Evolutionary conservation across 768 basidiomycete genomes (phyloP).

Genomic region (Pseudohyphozyma bogoriensis): DNA sequence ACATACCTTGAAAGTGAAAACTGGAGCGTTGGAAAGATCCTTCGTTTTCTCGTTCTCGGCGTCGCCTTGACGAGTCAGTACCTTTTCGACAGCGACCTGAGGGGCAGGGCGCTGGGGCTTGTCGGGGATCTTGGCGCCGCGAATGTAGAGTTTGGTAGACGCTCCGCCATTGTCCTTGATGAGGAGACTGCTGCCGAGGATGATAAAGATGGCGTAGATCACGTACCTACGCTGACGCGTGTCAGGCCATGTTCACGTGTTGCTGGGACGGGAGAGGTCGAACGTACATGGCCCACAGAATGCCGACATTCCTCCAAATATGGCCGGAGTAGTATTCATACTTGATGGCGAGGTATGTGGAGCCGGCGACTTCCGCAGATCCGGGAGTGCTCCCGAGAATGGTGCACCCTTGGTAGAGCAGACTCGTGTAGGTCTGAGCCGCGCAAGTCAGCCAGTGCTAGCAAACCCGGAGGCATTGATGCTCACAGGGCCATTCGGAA

Average conservation of each 20-base stretch:
- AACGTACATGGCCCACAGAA: conserved; percentile 1
- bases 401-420: conserved; percentile 25
- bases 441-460: neutral
- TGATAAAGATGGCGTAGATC: conserved; percentile 23
- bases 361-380: conserved; percentile 8
- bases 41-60: neutral
- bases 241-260: no score
- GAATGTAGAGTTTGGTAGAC: conserved; percentile 15
- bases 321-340: conserved; percentile 1
- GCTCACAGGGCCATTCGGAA: conserved; percentile 3
- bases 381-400: conserved; percentile 25
- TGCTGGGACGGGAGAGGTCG: no score
- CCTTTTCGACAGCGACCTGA: neutral
- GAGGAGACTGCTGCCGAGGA: conserved; percentile 31
- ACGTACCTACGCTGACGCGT: conserved; percentile 5
- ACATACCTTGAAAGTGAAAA: conserved; percentile 39
- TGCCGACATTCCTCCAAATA: conserved; percentile 16
- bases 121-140: neutral
- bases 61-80: neutral
- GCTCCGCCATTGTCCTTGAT: conserved; percentile 17
- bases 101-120: neutral
- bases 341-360: conserved; percentile 12
- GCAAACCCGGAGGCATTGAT: neutral
- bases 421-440: neutral
- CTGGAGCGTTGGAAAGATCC: neutral